Evolutionary conservation across 1,284 basidiomycete species (phyloP), one percentile per base, ranked within the genome.

Genomic region (Cryptococcus maquisensis): DNA sequence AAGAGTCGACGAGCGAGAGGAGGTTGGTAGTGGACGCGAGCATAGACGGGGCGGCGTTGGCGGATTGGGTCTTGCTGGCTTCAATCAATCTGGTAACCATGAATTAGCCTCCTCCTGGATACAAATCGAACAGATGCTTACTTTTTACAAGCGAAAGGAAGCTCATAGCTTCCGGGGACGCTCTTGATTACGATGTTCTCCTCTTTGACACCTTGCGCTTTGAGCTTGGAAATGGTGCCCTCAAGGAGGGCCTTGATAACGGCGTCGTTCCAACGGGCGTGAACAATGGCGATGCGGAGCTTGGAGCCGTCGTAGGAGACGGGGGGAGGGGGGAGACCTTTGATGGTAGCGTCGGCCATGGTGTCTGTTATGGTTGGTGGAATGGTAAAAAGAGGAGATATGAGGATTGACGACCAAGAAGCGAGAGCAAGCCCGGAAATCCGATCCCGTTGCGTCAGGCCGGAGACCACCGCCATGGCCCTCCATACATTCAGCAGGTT

Each of bases 91-190:
- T 32, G 7, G 40, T 24, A 21, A 44, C 18, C 16, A 6, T 38
- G 21, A 21, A 23, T 42, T 15, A 16, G 16, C 10, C 5, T 20
- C 18, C 40, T 38, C 18, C 21, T n/a, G 6, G 16, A 20, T 16
- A 37, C 10, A 3, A 35, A 21, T 3, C 23, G 43, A 24, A 47
- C 24, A 7, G 7, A 12, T 15, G 44, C 72, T 64, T 65, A 72
- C 79, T 91, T 88, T 82, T 87, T 69, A 81, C 83, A 85, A 12
- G 91, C 92, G 59, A 93, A 78, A 4, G 92, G 92, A n/a, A 96
- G 81, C 79, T 96, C 92, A 74, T 86, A 96, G 76, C 87, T 90
- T 18, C 95, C 95, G 0, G 95, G 94, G 1, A 98, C 92, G 26
- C 85, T 87, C 78, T 95, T 88, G 51, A 96, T 79, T 54, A 92